Percentiles rank a stretch among this genome's conserved stretches.
These are phyloP conservation scores for Nematocida major DNA, from an alignment of 371 early-diverging fungal genomes.

Conservation along the genomic window DNA sequence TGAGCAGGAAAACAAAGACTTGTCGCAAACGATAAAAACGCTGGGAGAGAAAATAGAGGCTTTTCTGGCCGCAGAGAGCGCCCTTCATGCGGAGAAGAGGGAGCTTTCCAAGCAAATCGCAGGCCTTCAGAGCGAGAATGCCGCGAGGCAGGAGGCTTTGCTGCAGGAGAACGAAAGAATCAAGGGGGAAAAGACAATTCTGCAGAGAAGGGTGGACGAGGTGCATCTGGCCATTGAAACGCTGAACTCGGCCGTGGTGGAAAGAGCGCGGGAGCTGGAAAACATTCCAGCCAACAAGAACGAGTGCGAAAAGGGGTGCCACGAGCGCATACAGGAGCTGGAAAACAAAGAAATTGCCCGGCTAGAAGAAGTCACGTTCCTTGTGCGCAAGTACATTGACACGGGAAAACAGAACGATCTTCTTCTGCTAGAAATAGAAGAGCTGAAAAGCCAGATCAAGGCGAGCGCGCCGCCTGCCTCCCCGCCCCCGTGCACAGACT, in stretches of 20 bases:
- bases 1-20: slow-evolving; percentile 75
- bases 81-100: background rate
- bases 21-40: background rate
- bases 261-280: slow-evolving; percentile 41
- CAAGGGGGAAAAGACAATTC: slow-evolving; percentile 6
- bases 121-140: background rate
- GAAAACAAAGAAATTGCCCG: slow-evolving; percentile 49
- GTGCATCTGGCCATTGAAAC: slow-evolving; percentile 38
- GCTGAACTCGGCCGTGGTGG: slow-evolving; percentile 21
- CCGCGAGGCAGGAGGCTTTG: background rate
- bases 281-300: slow-evolving; percentile 7
- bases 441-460: background rate
- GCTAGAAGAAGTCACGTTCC: slow-evolving; percentile 39
- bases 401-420: slow-evolving; percentile 29
- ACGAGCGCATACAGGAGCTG: slow-evolving; percentile 18
- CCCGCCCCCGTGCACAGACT: background rate
- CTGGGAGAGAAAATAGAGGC: slow-evolving; percentile 14
- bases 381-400: slow-evolving; percentile 46
- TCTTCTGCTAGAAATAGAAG: slow-evolving; percentile 40
- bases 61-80: background rate
- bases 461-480: too few species aligned
- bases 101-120: slow-evolving; percentile 14
- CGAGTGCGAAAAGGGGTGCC: slow-evolving; percentile 9
- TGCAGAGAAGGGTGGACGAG: slow-evolving; percentile 32
- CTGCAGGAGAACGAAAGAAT: slow-evolving; percentile 4